These are phyloP conservation scores for Vaccinium macrocarpon DNA, from an alignment of 148 eudicot genomes.

Conservation along the genomic window DNA sequence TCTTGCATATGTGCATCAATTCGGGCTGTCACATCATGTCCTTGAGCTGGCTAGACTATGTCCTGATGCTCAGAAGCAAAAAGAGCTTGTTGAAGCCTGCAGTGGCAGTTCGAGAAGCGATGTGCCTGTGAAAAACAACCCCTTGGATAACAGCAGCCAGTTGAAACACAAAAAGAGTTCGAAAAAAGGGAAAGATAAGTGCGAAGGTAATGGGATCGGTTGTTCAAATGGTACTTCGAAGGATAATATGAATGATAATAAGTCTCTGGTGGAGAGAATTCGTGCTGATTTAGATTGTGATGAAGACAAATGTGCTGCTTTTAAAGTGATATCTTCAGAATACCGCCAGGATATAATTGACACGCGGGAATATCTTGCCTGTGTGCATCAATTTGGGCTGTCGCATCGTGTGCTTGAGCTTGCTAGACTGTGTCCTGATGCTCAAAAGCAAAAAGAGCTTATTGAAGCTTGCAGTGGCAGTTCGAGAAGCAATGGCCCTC, in stretches of 20 bases:
- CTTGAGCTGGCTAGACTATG: slow-evolving; percentile 69
- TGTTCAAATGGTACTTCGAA: slow-evolving; percentile 44
- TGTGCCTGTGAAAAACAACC: slow-evolving; percentile 34
- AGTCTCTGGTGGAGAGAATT: slow-evolving; percentile 64
- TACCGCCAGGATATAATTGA: slow-evolving; percentile 65
- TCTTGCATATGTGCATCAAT: slow-evolving; percentile 60
- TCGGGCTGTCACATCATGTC: slow-evolving; percentile 73
- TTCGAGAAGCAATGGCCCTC: slow-evolving; percentile 27
- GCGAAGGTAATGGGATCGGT: slow-evolving; percentile 25
- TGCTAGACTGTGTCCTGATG: slow-evolving; percentile 73
- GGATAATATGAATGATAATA: slow-evolving; percentile 27
- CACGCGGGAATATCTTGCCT: slow-evolving; percentile 52
- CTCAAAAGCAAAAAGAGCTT: slow-evolving; percentile 67
- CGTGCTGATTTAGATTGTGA: slow-evolving; percentile 59
- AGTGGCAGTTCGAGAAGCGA: slow-evolving; percentile 33
- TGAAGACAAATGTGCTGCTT: slow-evolving; percentile 56
- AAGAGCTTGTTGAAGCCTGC: slow-evolving; percentile 61
- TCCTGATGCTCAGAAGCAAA: slow-evolving; percentile 70
- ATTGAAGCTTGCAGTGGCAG: slow-evolving; percentile 51
- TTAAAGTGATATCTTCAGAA: slow-evolving; percentile 64
- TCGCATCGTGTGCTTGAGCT: slow-evolving; percentile 73
- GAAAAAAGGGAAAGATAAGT: slow-evolving; percentile 63
- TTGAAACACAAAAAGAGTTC: slow-evolving; percentile 35
- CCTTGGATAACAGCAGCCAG: slow-evolving; percentile 28
- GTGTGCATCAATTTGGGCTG: slow-evolving; percentile 71